Percentiles rank a stretch among this genome's conserved stretches.
phyloP scores from a whole-genome alignment of 768 basidiomycete genomes.

The Termitomyces sp. region DNA sequence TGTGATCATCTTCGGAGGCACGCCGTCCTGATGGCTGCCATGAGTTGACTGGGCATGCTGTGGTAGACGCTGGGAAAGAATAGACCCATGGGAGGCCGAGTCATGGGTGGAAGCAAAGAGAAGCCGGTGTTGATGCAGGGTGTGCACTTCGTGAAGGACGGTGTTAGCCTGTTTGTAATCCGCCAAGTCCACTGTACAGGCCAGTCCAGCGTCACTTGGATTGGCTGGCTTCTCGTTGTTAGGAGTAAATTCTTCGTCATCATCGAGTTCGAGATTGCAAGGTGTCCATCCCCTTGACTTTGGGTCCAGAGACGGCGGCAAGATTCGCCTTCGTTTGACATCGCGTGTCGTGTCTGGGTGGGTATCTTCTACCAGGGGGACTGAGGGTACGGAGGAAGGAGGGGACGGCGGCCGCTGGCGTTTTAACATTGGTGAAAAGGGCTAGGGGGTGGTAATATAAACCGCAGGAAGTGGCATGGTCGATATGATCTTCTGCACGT shows the following conservation, averaged over 20 bases:
- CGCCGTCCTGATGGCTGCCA: background rate
- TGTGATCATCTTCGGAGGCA: background rate
- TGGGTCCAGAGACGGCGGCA: slow-evolving; percentile 54
- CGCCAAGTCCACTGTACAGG: slow-evolving; percentile 17
- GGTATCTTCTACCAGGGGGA: slow-evolving; percentile 24
- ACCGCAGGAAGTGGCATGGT: background rate
- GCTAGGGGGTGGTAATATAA: background rate
- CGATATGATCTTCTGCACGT: slow-evolving; percentile 4
- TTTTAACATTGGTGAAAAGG: slow-evolving; percentile 43
- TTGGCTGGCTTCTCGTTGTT: slow-evolving; percentile 17
- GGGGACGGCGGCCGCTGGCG: slow-evolving; percentile 48
- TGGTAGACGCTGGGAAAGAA: background rate
- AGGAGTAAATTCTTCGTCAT: slow-evolving; percentile 25
- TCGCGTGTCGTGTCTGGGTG: slow-evolving; percentile 25
- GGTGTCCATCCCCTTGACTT: slow-evolving; percentile 41
- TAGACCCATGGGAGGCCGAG: background rate
- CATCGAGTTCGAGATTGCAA: slow-evolving; percentile 28
- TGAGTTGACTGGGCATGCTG: background rate
- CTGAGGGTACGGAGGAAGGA: slow-evolving; percentile 27
- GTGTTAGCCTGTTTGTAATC: slow-evolving; percentile 62
- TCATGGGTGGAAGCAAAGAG: slow-evolving; percentile 29
- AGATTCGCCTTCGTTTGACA: slow-evolving; percentile 51
- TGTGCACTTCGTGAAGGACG: slow-evolving; percentile 68
- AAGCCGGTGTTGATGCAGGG: slow-evolving; percentile 61
- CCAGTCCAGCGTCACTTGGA: slow-evolving; percentile 19